Conservation (phyloP, 106 monocot species). For the Chionographis japonica region DNA sequence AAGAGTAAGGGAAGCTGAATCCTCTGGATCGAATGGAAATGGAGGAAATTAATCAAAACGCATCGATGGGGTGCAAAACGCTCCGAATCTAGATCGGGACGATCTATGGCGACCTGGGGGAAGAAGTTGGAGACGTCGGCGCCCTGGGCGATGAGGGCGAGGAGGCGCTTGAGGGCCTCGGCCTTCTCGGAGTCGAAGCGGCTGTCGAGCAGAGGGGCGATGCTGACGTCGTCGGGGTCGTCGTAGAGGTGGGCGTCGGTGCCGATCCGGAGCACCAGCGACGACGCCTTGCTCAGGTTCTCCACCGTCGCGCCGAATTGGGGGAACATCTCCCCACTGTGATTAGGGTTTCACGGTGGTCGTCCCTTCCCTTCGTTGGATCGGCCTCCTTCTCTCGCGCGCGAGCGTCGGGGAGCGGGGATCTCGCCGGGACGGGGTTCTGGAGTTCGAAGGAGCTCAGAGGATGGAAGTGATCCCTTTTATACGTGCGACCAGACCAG, state of each 20-base stretch:
- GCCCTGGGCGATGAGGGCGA: constrained; percentile 95
- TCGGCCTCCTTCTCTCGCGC: too few relatives aligned
- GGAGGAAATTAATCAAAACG: not conserved
- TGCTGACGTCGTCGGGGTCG: constrained; percentile 84
- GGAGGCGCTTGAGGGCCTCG: constrained; percentile 95
- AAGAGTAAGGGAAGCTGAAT: not conserved
- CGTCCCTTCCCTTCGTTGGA: too few relatives aligned
- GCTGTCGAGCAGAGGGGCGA: constrained; percentile 81
- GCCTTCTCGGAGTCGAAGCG: constrained; percentile 82
- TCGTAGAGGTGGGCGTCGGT: constrained; percentile 99
- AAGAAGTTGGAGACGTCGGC: constrained; percentile 85
- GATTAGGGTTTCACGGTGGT: too few relatives aligned
- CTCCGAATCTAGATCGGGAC: not conserved
- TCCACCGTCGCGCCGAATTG: constrained; percentile 72
- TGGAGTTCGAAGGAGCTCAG: too few relatives aligned
- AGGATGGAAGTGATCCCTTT: too few relatives aligned
- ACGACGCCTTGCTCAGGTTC: constrained; percentile 71
- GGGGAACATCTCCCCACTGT: constrained; percentile 36
- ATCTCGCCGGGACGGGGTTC: too few relatives aligned
- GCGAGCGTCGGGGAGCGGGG: too few relatives aligned
- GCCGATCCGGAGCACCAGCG: constrained; percentile 82
- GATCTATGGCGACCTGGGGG: constrained; percentile 60
- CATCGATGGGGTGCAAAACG: not conserved
- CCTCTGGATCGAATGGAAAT: too few relatives aligned
- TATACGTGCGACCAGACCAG: too few relatives aligned